Percentiles rank a stretch among this genome's conserved stretches.
Conservation (phyloP, 129 eudicot species). For the Apium graveolens region DNA sequence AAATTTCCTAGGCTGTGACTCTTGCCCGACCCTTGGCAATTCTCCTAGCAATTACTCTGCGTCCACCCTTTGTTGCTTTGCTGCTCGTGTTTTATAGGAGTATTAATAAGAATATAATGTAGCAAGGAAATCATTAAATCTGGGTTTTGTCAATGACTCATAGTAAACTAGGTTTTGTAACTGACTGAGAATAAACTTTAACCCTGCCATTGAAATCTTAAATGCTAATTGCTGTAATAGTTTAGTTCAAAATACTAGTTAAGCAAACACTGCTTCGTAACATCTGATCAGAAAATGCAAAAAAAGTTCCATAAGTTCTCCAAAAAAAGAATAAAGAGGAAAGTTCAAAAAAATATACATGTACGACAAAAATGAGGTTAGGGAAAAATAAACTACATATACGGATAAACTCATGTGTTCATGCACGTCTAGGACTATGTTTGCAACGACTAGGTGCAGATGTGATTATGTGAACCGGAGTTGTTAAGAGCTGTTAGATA, state of each 20-base stretch:
- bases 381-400: neutral
- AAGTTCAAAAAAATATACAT: neutral
- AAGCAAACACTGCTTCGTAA: neutral
- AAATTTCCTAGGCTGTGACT: constrained; percentile 58
- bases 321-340: neutral
- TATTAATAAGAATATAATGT: neutral
- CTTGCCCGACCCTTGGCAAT: constrained; percentile 82
- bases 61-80: constrained; percentile 88
- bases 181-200: neutral
- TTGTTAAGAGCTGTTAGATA: no score
- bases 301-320: neutral
- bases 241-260: neutral
- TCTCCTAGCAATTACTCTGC: constrained; percentile 82
- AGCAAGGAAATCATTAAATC: neutral
- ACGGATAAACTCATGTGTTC: neutral
- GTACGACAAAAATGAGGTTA: neutral
- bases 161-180: neutral
- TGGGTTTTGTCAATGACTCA: neutral
- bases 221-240: neutral
- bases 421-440: neutral
- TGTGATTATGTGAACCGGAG: no score
- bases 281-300: neutral
- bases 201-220: neutral
- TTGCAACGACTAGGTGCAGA: no score
- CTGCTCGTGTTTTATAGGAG: constrained; percentile 30